Conservation (phyloP, 78 protist genomes). For the Monocercomonoides exilis region DNA sequence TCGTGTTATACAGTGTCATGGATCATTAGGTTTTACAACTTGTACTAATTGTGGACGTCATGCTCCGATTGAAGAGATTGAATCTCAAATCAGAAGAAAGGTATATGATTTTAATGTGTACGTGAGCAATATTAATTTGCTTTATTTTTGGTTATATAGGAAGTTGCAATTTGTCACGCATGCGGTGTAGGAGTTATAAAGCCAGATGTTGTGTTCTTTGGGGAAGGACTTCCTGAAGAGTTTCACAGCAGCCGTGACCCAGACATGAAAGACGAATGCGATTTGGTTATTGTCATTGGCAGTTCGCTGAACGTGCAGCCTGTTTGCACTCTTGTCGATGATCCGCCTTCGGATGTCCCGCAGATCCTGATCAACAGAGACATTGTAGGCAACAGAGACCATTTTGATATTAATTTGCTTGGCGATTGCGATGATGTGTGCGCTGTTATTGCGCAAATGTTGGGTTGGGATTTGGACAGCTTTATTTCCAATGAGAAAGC, state of each 20-base stretch:
- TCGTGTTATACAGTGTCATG: constrained; percentile 21
- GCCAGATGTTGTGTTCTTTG: constrained; percentile 52
- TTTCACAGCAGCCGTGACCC: neutral
- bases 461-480: too few species aligned
- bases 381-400: constrained; percentile 16
- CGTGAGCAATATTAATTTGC: too few species aligned
- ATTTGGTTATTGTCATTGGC: constrained; percentile 39
- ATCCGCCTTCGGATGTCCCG: constrained; percentile 11
- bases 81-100: neutral
- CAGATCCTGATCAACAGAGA: constrained; percentile 68
- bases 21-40: constrained; percentile 13
- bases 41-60: constrained; percentile 9
- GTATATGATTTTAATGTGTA: too few species aligned
- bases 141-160: too few species aligned
- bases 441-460: neutral
- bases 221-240: constrained; percentile 29
- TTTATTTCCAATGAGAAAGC: too few species aligned
- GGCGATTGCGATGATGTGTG: neutral
- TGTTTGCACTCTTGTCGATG: neutral
- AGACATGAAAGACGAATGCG: constrained; percentile 1
- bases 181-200: constrained; percentile 11
- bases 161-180: too few species aligned
- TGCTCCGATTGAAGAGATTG: neutral
- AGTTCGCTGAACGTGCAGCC: constrained; percentile 36
- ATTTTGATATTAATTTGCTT: constrained; percentile 1